Evolutionary conservation across 192 early-diverging fungal genomes (phyloP).

Genomic region (Backusella liffmaniae): DNA sequence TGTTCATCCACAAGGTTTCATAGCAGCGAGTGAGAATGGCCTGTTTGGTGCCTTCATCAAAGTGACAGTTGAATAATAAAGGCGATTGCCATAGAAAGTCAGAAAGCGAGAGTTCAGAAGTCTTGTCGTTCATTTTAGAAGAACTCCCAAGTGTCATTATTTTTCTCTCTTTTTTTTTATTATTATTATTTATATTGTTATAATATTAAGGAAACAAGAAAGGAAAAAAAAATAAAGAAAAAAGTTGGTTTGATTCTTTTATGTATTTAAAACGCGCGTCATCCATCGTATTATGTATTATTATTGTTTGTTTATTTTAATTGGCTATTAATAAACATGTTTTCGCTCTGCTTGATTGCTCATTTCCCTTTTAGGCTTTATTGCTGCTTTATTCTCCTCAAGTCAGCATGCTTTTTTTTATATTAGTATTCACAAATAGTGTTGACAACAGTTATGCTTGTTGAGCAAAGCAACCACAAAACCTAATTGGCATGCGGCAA

Average conservation of each 20-base stretch:
- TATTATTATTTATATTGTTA: too few relatives aligned
- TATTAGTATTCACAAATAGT: background rate
- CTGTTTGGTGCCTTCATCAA: constrained; percentile 43
- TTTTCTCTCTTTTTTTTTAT: background rate
- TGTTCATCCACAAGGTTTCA: constrained; percentile 42
- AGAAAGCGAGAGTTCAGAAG: constrained; percentile 13
- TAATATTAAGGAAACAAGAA: too few relatives aligned
- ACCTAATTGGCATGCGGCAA: background rate
- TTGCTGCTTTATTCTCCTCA: background rate
- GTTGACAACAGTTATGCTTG: background rate
- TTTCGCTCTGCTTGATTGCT: background rate
- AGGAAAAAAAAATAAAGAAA: background rate
- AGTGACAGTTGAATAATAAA: constrained; percentile 38
- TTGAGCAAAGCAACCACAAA: background rate
- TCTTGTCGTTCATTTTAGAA: background rate
- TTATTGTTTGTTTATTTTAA: background rate
- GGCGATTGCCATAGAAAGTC: constrained; percentile 28
- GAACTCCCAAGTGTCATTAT: background rate
- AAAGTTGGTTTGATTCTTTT: background rate
- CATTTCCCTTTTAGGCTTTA: background rate
- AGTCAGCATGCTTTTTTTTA: background rate
- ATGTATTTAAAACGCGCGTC: background rate
- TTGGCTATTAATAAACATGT: too few relatives aligned
- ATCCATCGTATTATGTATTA: background rate
- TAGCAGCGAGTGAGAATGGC: constrained; percentile 45